Conservation (phyloP, 1,284 basidiomycete genomes). For the Melanopsichium pennsylvanicum region DNA sequence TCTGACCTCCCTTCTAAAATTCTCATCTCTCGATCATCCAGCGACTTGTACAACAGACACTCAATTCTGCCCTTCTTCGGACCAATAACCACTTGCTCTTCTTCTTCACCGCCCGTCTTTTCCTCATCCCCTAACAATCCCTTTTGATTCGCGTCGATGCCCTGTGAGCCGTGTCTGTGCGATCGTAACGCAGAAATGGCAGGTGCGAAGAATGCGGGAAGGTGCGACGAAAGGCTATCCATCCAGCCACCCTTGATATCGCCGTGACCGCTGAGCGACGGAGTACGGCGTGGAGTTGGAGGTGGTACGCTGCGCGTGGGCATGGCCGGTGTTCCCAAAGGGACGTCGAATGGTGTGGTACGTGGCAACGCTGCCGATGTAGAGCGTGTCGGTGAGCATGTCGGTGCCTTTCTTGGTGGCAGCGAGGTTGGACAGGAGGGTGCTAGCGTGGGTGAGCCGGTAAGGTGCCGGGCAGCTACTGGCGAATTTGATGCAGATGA, state of each 20-base stretch:
- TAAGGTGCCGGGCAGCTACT: not conserved
- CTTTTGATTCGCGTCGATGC: not conserved
- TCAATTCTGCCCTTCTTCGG: slow-evolving; percentile 52
- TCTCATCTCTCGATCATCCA: slow-evolving; percentile 80
- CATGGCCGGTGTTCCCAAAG: not conserved
- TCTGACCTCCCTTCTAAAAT: slow-evolving; percentile 71
- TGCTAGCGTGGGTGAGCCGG: not conserved
- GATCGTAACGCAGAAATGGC: slow-evolving; percentile 28
- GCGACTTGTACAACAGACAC: slow-evolving; percentile 75
- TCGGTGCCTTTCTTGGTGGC: not conserved
- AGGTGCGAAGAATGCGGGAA: slow-evolving; percentile 35
- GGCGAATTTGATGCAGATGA: slow-evolving; percentile 6
- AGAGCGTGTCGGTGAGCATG: slow-evolving; percentile 10
- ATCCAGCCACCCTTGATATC: slow-evolving; percentile 22
- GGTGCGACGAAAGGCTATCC: slow-evolving; percentile 41
- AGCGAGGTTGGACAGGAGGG: not conserved
- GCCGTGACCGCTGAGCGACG: not conserved
- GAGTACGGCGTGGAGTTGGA: slow-evolving; percentile 1
- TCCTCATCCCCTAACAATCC: too few relatives aligned
- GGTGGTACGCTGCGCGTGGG: slow-evolving; percentile 1
- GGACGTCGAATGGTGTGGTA: not conserved
- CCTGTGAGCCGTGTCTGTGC: slow-evolving; percentile 7
- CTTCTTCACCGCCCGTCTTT: not conserved
- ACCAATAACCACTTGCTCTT: slow-evolving; percentile 25
- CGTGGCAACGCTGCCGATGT: not conserved